Conservation (phyloP, 2,329 filamentous ascomycete species). For the Westerdykella aurantiaca region DNA sequence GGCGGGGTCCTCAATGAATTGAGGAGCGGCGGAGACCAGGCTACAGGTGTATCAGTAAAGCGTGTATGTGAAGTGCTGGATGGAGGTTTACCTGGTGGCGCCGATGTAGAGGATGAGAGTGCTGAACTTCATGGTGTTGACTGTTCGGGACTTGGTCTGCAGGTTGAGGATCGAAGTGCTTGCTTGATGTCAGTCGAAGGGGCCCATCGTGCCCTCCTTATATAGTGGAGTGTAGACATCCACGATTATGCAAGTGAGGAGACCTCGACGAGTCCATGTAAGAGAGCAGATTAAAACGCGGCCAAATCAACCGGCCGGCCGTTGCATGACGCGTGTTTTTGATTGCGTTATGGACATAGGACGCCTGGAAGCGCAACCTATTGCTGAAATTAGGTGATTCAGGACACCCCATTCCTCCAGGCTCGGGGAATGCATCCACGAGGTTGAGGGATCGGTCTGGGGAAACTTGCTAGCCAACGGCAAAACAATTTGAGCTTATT, state of each 20-base stretch:
- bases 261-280: background rate
- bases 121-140: constrained; percentile 22
- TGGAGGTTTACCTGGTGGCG: constrained; percentile 14
- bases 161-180: constrained; percentile 4
- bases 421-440: constrained; percentile 6
- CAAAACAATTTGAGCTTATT: constrained; percentile 16
- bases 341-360: background rate
- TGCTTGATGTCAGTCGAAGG: constrained; percentile 4
- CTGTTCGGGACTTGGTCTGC: constrained; percentile 1
- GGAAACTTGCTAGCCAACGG: constrained; percentile 4
- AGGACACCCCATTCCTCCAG: background rate
- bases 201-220: background rate
- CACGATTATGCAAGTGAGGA: background rate
- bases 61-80: background rate
- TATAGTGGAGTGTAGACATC: background rate
- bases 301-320: background rate
- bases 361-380: background rate
- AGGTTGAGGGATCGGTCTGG: background rate
- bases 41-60: constrained; percentile 8
- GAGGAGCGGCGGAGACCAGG: constrained; percentile 14
- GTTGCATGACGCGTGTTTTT: background rate
- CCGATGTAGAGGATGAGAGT: constrained; percentile 15
- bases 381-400: background rate
- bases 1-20: constrained; percentile 11
- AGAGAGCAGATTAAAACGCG: background rate